Conservation (phyloP, 495 filamentous ascomycete species). For the Podospora didyma region DNA sequence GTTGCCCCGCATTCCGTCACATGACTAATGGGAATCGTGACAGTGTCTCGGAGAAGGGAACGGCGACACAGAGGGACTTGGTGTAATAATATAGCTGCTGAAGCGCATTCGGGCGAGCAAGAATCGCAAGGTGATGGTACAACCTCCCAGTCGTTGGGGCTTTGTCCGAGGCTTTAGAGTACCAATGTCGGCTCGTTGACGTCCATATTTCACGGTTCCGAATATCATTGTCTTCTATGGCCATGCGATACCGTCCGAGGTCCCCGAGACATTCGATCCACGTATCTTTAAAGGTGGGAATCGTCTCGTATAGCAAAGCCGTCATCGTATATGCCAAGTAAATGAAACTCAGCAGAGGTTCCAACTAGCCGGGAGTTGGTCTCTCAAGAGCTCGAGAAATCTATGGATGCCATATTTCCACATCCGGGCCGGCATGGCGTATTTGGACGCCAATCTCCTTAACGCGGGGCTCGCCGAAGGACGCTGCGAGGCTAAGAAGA, state of each 20-base stretch:
- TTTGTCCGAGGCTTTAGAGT: constrained; percentile 70
- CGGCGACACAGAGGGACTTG: constrained; percentile 43
- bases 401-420: constrained; percentile 81
- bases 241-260: constrained; percentile 63
- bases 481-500: constrained; percentile 75
- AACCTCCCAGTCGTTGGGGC: constrained; percentile 67
- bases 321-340: constrained; percentile 80
- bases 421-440: constrained; percentile 79
- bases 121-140: constrained; percentile 81
- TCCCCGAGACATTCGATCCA: constrained; percentile 93
- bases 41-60: constrained; percentile 58
- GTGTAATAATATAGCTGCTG: constrained; percentile 74
- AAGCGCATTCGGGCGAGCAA: constrained; percentile 68
- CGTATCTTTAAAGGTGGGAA: constrained; percentile 71
- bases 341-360: constrained; percentile 80
- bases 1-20: too few species aligned
- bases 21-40: too few species aligned
- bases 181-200: constrained; percentile 74
- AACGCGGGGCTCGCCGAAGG: constrained; percentile 61
- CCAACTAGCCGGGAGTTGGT: constrained; percentile 65
- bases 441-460: constrained; percentile 58
- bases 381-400: constrained; percentile 65
- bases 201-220: constrained; percentile 76
- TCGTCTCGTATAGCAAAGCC: constrained; percentile 71
- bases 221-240: constrained; percentile 69